Evolutionary conservation across 441 rosid species (phyloP).

Genomic region (Croton laevigatus): DNA sequence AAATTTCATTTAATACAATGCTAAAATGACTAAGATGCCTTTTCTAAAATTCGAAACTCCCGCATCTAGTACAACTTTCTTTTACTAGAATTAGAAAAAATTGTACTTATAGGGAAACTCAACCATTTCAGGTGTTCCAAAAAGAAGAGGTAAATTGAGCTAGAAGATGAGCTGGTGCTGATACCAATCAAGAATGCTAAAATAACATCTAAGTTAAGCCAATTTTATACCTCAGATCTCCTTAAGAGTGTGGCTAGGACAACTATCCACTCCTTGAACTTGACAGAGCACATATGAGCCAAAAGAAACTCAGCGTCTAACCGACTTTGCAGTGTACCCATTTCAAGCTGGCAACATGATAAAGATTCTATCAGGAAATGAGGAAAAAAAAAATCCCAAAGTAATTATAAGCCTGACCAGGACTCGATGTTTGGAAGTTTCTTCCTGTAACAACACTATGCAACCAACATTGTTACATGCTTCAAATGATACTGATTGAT

Average conservation of each 20-base stretch:
- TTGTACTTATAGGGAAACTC: neutral
- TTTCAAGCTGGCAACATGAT: slow-evolving; percentile 66
- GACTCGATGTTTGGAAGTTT: neutral
- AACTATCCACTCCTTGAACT: slow-evolving; percentile 99
- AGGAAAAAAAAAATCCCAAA: neutral
- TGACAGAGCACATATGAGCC: slow-evolving; percentile 99
- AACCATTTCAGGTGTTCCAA: neutral
- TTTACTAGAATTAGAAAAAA: neutral
- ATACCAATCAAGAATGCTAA: neutral
- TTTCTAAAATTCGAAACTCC: too few species aligned
- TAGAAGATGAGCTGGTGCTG: neutral
- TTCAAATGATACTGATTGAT: neutral
- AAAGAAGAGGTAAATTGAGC: too few species aligned
- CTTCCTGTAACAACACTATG: neutral
- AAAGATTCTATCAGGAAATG: slow-evolving; percentile 8
- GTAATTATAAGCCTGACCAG: neutral
- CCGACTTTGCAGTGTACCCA: slow-evolving; percentile 88
- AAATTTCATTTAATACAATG: too few species aligned
- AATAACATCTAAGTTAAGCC: slow-evolving; percentile 6
- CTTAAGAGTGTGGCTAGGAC: slow-evolving; percentile 93
- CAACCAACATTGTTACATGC: neutral
- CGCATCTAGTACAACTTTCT: neutral
- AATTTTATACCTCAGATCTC: slow-evolving; percentile 71
- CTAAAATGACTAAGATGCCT: too few species aligned
- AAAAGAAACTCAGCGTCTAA: slow-evolving; percentile 94